phyloP scores from a whole-genome alignment of 331 rosid species.

The Acacia concinna region DNA sequence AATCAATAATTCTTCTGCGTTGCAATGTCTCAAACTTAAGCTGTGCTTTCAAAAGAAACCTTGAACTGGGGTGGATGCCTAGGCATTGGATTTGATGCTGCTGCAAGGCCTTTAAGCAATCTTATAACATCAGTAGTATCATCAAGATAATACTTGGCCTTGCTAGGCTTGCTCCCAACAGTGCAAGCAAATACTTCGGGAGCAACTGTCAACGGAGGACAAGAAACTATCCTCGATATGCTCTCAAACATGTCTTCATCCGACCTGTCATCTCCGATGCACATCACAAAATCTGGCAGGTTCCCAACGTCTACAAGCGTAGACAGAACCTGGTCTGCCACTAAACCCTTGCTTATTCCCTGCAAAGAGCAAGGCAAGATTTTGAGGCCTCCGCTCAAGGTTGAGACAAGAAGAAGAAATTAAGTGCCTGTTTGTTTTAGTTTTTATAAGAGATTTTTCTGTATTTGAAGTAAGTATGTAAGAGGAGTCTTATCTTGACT shows the following conservation, averaged over 20 bases:
- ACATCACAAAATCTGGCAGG: constrained; percentile 87
- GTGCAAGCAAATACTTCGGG: constrained; percentile 95
- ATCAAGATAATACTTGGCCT: constrained; percentile 93
- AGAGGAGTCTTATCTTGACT: no score
- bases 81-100: constrained; percentile 78
- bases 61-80: constrained; percentile 59
- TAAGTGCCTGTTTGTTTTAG: neutral
- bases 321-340: constrained; percentile 72
- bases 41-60: constrained; percentile 81
- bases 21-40: constrained; percentile 38
- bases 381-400: constrained; percentile 14
- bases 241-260: constrained; percentile 99
- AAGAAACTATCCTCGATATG: constrained; percentile 61
- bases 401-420: neutral
- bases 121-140: constrained; percentile 73
- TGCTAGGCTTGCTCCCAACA: constrained; percentile 92
- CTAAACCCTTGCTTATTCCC: constrained; percentile 97
- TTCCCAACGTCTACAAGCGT: constrained; percentile 61
- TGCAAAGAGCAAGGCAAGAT: constrained; percentile 40
- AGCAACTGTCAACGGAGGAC: constrained; percentile 57
- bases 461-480: no score
- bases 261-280: constrained; percentile 92
- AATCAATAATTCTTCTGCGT: constrained; percentile 16
- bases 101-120: constrained; percentile 80
- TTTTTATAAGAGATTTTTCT: no score